Conservation (phyloP, 1,139 yeast species). For the Geotrichum fermentans region DNA sequence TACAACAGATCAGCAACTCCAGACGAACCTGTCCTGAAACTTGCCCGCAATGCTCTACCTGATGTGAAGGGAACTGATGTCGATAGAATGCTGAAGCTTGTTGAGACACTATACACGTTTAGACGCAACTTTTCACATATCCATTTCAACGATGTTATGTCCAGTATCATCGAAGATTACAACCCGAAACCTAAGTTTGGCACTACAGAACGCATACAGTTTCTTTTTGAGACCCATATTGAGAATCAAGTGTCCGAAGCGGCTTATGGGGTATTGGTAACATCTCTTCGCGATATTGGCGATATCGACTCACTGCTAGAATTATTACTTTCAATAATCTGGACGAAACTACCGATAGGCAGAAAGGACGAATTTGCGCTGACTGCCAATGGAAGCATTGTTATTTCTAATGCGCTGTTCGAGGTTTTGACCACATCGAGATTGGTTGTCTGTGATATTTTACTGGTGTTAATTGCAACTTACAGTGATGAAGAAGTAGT, state of each 20-base stretch:
- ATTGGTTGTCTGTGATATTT: constrained; percentile 24
- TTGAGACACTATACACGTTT: constrained; percentile 14
- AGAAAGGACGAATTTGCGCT: constrained; percentile 22
- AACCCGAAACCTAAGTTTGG: constrained; percentile 8
- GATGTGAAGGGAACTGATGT: not conserved
- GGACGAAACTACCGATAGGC: not conserved
- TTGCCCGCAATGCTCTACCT: not conserved
- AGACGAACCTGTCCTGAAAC: not conserved
- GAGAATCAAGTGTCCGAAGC: constrained; percentile 13
- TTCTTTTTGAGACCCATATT: constrained; percentile 4
- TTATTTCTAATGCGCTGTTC: constrained; percentile 22
- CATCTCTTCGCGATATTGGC: constrained; percentile 3
- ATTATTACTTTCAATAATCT: constrained; percentile 7
- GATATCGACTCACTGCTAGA: constrained; percentile 9
- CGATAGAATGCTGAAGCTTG: constrained; percentile 6
- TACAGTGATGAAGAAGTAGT: constrained; percentile 24
- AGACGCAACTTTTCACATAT: constrained; percentile 16
- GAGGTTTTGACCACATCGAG: constrained; percentile 23
- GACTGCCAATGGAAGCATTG: constrained; percentile 24
- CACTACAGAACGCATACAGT: constrained; percentile 12
- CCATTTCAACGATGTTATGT: constrained; percentile 13
- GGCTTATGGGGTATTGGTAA: not conserved
- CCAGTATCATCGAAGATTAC: constrained; percentile 15
- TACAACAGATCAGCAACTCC: constrained; percentile 27
- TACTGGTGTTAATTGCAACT: constrained; percentile 23